Conservation (phyloP, 1,284 basidiomycete species). For the Uromyces viciae-fabae region DNA sequence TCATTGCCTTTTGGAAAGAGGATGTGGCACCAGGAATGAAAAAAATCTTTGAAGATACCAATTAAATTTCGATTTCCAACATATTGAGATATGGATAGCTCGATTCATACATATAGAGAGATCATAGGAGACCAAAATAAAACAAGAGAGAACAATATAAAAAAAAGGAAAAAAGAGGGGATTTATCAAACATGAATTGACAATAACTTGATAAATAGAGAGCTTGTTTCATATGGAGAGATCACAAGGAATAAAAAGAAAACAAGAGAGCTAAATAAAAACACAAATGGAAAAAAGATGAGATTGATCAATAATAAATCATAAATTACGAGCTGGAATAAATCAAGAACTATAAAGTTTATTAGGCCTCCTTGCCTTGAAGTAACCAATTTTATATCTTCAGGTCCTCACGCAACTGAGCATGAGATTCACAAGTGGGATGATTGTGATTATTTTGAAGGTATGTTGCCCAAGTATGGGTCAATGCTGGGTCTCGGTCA, state of each 20-base stretch:
- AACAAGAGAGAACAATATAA: too few relatives aligned
- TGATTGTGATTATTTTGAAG: background rate
- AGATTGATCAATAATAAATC: background rate
- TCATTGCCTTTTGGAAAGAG: too few relatives aligned
- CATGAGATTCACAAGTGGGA: background rate
- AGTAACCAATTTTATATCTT: conserved; percentile 5
- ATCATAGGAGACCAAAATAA: too few relatives aligned
- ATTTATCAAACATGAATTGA: background rate
- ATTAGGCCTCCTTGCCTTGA: background rate
- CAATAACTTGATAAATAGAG: background rate
- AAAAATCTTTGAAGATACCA: too few relatives aligned
- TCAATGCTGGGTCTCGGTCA: background rate
- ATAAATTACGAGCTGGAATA: background rate
- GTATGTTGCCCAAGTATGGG: background rate
- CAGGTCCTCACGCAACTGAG: background rate
- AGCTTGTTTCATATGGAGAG: background rate
- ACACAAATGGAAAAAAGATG: background rate
- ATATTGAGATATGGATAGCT: too few relatives aligned
- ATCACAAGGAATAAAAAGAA: background rate
- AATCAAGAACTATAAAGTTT: background rate
- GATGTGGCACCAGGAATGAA: too few relatives aligned
- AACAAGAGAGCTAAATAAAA: background rate
- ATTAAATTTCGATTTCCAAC: too few relatives aligned
- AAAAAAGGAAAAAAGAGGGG: too few relatives aligned
- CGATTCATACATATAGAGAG: too few relatives aligned